Percentiles rank a stretch among this genome's conserved stretches.
Conservation (phyloP, 805 yeast genomes). For the Millerago galiae region DNA sequence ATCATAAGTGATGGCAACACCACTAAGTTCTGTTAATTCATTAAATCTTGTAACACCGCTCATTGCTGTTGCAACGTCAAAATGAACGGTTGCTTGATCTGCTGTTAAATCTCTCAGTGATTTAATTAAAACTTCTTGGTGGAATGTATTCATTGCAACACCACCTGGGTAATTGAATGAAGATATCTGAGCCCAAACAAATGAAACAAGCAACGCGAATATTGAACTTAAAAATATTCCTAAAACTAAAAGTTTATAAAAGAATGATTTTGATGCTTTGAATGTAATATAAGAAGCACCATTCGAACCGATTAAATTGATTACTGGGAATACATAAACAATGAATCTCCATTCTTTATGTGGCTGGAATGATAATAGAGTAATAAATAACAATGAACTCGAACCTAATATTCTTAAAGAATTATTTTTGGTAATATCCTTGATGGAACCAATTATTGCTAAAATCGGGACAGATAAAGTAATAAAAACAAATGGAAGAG, state of each 20-base stretch:
- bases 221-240: constrained; percentile 22
- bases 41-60: constrained; percentile 78
- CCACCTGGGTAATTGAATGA: constrained; percentile 89
- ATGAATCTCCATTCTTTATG: constrained; percentile 96
- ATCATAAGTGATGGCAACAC: constrained; percentile 47
- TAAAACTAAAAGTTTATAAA: constrained; percentile 12
- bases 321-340: constrained; percentile 63
- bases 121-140: constrained; percentile 31
- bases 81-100: constrained; percentile 44
- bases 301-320: constrained; percentile 57
- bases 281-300: constrained; percentile 39
- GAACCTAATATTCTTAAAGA: constrained; percentile 40
- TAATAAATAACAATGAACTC: constrained; percentile 50
- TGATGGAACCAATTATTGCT: constrained; percentile 31
- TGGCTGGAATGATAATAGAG: constrained; percentile 69
- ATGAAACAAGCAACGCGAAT: constrained; percentile 35
- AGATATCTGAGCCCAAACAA: constrained; percentile 54
- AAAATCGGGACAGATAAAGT: constrained; percentile 40
- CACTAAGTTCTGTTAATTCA: constrained; percentile 36
- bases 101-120: constrained; percentile 2
- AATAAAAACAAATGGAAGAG: constrained; percentile 33
- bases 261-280: constrained; percentile 11
- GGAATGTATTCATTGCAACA: constrained; percentile 51
- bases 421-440: constrained; percentile 27
- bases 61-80: constrained; percentile 81